phyloP scores from a whole-genome alignment of 2,329 filamentous ascomycete genomes.

The Cladosporium colombiae region DNA sequence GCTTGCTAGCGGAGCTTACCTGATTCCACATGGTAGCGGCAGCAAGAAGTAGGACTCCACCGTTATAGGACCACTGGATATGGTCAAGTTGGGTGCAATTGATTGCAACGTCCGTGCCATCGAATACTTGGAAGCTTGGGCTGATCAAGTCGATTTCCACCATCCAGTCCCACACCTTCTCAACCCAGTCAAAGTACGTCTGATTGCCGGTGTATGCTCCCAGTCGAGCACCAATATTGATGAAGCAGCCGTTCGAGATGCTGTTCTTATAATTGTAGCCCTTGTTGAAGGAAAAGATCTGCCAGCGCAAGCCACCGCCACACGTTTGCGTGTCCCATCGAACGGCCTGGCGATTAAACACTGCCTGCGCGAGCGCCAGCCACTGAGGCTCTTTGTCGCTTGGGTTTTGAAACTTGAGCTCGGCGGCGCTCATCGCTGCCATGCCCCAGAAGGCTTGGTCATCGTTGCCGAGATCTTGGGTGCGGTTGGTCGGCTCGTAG shows the following conservation, averaged over 20 bases:
- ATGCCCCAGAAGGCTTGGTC: slow-evolving; percentile 62
- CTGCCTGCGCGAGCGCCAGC: slow-evolving; percentile 47
- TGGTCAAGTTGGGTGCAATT: slow-evolving; percentile 50
- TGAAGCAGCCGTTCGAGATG: slow-evolving; percentile 56
- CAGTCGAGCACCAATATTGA: slow-evolving; percentile 49
- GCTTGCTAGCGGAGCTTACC: slow-evolving; percentile 13
- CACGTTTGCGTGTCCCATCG: slow-evolving; percentile 42
- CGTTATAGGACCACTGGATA: slow-evolving; percentile 51
- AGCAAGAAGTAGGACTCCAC: slow-evolving; percentile 50
- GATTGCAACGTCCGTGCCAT: slow-evolving; percentile 45
- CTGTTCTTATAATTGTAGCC: slow-evolving; percentile 53
- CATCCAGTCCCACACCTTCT: slow-evolving; percentile 42
- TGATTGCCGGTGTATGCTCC: slow-evolving; percentile 44
- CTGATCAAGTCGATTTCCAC: slow-evolving; percentile 58
- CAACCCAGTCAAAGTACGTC: slow-evolving; percentile 67
- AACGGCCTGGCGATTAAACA: slow-evolving; percentile 42
- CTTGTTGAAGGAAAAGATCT: slow-evolving; percentile 48
- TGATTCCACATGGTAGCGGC: slow-evolving; percentile 51
- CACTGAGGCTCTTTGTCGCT: slow-evolving; percentile 43
- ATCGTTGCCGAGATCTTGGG: slow-evolving; percentile 49
- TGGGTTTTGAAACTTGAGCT: slow-evolving; percentile 50
- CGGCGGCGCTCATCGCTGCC: slow-evolving; percentile 57
- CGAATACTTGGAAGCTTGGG: slow-evolving; percentile 49
- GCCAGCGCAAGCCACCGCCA: slow-evolving; percentile 41
- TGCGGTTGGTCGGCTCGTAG: slow-evolving; percentile 56